Evolutionary conservation across 345 rosid genomes (phyloP).

Genomic region (Trapa bicornis): DNA sequence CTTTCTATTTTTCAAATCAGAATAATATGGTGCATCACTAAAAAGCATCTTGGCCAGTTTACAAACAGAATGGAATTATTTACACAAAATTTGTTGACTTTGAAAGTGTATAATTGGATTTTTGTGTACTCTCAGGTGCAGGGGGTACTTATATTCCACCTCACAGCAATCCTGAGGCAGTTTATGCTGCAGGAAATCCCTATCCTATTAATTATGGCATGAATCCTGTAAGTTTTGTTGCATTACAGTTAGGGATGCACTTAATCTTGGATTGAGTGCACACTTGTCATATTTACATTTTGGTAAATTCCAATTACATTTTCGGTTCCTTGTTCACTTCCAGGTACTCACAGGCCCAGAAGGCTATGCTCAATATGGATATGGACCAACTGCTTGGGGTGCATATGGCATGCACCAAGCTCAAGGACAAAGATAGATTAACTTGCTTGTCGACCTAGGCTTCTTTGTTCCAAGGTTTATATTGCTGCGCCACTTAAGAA

Average conservation of each 20-base stretch:
- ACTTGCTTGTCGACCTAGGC: slow-evolving; percentile 15
- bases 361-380: slow-evolving; percentile 68
- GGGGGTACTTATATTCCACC: slow-evolving; percentile 47
- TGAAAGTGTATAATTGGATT: background rate
- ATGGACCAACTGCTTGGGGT: slow-evolving; percentile 51
- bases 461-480: slow-evolving; percentile 22
- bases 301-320: background rate
- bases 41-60: background rate
- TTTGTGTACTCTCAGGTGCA: slow-evolving; percentile 15
- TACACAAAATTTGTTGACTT: background rate
- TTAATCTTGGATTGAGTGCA: background rate
- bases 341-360: slow-evolving; percentile 55
- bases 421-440: slow-evolving; percentile 61
- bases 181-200: slow-evolving; percentile 39
- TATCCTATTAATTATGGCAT: slow-evolving; percentile 58
- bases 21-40: background rate
- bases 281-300: background rate
- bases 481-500: slow-evolving; percentile 23
- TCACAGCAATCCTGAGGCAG: slow-evolving; percentile 58
- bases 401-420: slow-evolving; percentile 56
- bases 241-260: background rate
- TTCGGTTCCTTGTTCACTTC: slow-evolving; percentile 4
- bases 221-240: slow-evolving; percentile 65
- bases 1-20: background rate
- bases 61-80: background rate